Conservation (phyloP, 2,329 filamentous ascomycete species). For the Monosporascus sp. region DNA sequence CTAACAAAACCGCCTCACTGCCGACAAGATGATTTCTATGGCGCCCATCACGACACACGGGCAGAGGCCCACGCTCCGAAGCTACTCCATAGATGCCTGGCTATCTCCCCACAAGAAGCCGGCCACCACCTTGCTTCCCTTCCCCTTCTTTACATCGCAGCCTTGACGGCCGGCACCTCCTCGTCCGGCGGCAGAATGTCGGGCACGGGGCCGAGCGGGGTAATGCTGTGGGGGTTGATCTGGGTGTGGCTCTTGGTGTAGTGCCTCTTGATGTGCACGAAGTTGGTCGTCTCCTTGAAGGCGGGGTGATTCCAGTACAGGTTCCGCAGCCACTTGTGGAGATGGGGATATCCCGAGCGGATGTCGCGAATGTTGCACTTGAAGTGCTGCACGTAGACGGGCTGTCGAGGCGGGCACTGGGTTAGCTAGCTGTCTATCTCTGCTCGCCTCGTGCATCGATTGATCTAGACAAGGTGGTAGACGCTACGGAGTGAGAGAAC, state of each 20-base stretch:
- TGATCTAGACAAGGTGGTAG: background rate
- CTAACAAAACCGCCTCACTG: no score
- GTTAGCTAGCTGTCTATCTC: slow-evolving; percentile 5
- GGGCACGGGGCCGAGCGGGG: slow-evolving; percentile 78
- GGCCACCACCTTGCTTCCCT: background rate
- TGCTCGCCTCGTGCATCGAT: no score
- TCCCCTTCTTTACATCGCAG: background rate
- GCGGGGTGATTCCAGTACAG: slow-evolving; percentile 80
- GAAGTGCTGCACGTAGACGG: slow-evolving; percentile 83
- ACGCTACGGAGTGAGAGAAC: background rate
- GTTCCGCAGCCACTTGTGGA: slow-evolving; percentile 77
- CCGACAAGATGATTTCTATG: no score
- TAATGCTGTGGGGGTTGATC: slow-evolving; percentile 68
- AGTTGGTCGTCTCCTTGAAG: slow-evolving; percentile 80
- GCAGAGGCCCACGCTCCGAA: no score
- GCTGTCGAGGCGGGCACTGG: slow-evolving; percentile 24
- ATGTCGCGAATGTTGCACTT: slow-evolving; percentile 85
- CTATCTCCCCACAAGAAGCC: background rate
- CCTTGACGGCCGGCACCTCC: slow-evolving; percentile 60
- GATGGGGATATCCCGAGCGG: slow-evolving; percentile 71
- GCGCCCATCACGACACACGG: no score
- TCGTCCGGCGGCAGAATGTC: slow-evolving; percentile 73
- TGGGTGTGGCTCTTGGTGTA: slow-evolving; percentile 58
- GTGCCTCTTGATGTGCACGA: slow-evolving; percentile 88
- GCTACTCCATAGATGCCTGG: no score